A percentile compares a stretch with the other conserved stretches of the same genome.
phyloP scores from a whole-genome alignment of 2,329 filamentous ascomycete species.

The Chrysosphaeria jannelii region DNA sequence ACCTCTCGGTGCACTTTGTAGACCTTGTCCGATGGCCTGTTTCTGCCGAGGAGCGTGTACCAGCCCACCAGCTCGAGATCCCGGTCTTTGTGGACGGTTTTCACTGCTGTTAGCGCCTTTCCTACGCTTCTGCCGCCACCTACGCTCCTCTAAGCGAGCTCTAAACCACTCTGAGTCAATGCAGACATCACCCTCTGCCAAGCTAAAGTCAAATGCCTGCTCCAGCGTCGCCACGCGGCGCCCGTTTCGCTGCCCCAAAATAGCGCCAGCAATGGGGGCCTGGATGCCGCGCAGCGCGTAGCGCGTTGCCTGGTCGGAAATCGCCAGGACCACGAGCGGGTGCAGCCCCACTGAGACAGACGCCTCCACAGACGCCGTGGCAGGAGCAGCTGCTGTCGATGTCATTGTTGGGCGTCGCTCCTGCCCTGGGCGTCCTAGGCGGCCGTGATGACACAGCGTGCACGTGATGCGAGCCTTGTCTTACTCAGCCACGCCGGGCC shows the following conservation, averaged over 20 bases:
- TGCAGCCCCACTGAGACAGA: no score
- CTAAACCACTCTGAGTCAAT: conserved; percentile 45
- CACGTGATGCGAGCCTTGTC: no score
- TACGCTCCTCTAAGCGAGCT: conserved; percentile 60
- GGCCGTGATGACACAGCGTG: no score
- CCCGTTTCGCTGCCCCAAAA: conserved; percentile 80
- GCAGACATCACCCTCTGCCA: conserved; percentile 21
- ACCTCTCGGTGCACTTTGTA: no score
- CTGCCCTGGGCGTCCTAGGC: no score
- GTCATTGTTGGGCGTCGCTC: no score
- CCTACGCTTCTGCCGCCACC: conserved; percentile 8
- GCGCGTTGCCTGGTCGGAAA: conserved; percentile 87
- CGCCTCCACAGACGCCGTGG: conserved; percentile 49
- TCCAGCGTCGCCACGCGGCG: conserved; percentile 77
- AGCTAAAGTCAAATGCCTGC: conserved; percentile 64
- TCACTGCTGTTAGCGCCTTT: conserved; percentile 24
- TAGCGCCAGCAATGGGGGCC: conserved; percentile 54
- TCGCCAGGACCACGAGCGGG: conserved; percentile 78
- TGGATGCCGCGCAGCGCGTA: conserved; percentile 49
- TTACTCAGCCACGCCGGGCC: no score
- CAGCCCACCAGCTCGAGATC: conserved; percentile 69
- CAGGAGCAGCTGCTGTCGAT: conserved; percentile 36
- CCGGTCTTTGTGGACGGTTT: conserved; percentile 60
- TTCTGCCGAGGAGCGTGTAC: conserved; percentile 55
- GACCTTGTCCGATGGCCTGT: no score